Base-by-base conservation (phyloP, 164 flowering plant genomes). In the Amborella trichopoda region DNA sequence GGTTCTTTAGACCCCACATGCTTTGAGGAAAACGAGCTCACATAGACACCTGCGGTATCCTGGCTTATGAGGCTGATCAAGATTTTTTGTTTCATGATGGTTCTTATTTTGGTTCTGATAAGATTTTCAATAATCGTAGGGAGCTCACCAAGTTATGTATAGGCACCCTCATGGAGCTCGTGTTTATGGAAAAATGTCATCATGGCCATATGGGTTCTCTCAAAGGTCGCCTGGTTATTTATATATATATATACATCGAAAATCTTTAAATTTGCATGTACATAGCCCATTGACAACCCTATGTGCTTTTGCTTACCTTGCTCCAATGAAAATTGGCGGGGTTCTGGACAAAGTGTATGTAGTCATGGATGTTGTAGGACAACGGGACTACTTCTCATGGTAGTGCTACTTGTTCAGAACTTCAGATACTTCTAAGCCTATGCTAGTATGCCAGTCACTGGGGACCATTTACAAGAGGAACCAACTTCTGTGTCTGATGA, bases 401-500 rank as follows among this genome's bases (percentile, higher is more conserved):
- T 17, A 23, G 25, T 40, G n/a, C n/a, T n/a, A n/a, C n/a, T n/a
- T n/a, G n/a, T n/a, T n/a, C n/a, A n/a, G n/a, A n/a, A n/a, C n/a
- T n/a, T n/a, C n/a, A n/a, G n/a, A n/a, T n/a, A n/a, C 19, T 37
- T 18, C 41, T 37, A 14, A 37, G 13, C 3, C 41, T 8, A 37
- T 18, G n/a, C n/a, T n/a, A n/a, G n/a, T n/a, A n/a, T n/a, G 19
- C 41, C 41, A 18, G n/a, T 1, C 5, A 37, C 8, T 37, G 41
- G n/a, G 10, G 52, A 43, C 17, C 49, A n/a, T 44, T 28, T 50
- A 10, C 55, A 49, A 10, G 64, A 57, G 22, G 78, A 70, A 17
- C 68, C 65, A 6, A 58, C 59, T 26, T 69, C 78, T 11, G 61
- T 22, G 50, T 79, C 86, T 41, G 81, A 80, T 56, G 75, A 75